Percentiles rank a stretch among this genome's conserved stretches.
phyloP scores from a whole-genome alignment of 495 filamentous ascomycete genomes.

The Oidiodendron maius region DNA sequence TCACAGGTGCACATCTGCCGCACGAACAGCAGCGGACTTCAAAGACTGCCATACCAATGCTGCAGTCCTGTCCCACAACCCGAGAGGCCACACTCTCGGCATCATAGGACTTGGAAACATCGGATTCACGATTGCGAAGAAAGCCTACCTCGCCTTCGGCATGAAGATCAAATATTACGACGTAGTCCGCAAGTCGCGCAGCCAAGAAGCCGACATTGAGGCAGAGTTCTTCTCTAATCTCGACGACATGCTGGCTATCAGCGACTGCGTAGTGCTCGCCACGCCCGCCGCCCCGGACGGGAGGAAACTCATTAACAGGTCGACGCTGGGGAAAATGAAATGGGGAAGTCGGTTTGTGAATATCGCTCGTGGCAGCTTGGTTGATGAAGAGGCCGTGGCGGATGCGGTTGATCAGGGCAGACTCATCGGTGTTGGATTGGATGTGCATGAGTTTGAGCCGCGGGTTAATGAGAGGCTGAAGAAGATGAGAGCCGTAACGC shows the following conservation, averaged over 20 bases:
- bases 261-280: constrained; percentile 64
- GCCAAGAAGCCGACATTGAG: constrained; percentile 34
- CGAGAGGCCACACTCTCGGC: constrained; percentile 39
- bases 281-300: constrained; percentile 55
- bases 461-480: constrained; percentile 10
- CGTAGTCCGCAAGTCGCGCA: constrained; percentile 44
- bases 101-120: constrained; percentile 59
- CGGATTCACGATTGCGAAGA: constrained; percentile 59
- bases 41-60: constrained; percentile 46
- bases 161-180: constrained; percentile 70
- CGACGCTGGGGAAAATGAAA: constrained; percentile 46
- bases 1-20: constrained; percentile 37
- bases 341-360: constrained; percentile 60
- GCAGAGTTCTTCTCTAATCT: constrained; percentile 49
- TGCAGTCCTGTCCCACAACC: constrained; percentile 47
- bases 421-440: constrained; percentile 53
- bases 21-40: constrained; percentile 34
- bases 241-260: constrained; percentile 42
- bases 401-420: constrained; percentile 51
- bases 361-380: constrained; percentile 62
- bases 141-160: constrained; percentile 51
- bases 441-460: constrained; percentile 59
- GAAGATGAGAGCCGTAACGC: constrained; percentile 41
- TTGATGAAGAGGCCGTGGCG: constrained; percentile 64
- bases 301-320: constrained; percentile 44